Evolutionary conservation across 1,139 yeast genomes (phyloP), one percentile per base, ranked within the genome.

Genomic region (Magnusiomyces magnusii): DNA sequence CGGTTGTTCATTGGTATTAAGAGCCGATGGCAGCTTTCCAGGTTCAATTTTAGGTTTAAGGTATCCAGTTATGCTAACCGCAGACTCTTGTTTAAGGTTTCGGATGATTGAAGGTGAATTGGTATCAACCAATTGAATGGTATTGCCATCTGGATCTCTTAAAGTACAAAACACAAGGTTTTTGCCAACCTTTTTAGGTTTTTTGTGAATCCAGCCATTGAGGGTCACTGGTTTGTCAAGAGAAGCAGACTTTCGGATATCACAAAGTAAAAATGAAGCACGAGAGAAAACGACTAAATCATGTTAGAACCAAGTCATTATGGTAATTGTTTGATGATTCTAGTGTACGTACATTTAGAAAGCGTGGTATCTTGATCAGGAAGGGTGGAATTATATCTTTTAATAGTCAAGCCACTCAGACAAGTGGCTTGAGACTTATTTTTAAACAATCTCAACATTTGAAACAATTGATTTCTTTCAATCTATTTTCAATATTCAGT

Each of bases 181-280:
- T 58, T 81, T 81, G n/a, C 85, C 79, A 25, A 84, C 72, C 74
- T 81, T 78, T 71, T 81, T 79, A 0, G 96, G 93, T 64, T 85
- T 85, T 47, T 81, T 78, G 67, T 89, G 83, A 27, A 92, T 79
- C 87, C 96, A 95, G 0, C 98, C 98, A 66, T 87, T 81, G 24
- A 88, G 66, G 2, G 64, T 65, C 13, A 66, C 66, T 65, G 62
- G 52, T 1, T n/a, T 39, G 5, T 31, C 53, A 13, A 21, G 5
- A 27, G 41, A 28, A 25, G 27, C 10, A 9, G 24, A 9, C 27
- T 44, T 44, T 9, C 21, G 17, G 10, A 23, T 23, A 21, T 44
- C 49, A 21, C 49, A 10, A 44, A 44, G 27, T 9, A 9, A 23
- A 7, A 44, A 44, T 44, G 49, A 44, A 21, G 27, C 27, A 19